phyloP scores from a whole-genome alignment of 2,329 filamentous ascomycete species.

The Berkeleyomyces rouxiae region DNA sequence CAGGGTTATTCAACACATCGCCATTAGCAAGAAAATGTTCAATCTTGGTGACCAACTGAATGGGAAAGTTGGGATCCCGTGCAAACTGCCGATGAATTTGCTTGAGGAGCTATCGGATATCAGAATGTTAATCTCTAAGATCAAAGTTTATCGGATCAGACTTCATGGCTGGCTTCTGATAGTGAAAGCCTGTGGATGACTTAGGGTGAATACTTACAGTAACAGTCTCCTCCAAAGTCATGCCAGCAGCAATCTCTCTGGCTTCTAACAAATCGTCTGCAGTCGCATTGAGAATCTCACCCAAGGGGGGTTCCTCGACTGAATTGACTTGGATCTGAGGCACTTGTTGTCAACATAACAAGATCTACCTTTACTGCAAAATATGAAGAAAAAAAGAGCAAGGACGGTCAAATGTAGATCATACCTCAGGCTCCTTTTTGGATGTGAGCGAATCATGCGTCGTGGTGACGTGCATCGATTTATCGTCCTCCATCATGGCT shows the following conservation, averaged over 20 bases:
- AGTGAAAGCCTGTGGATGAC: too few species aligned
- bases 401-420: background rate
- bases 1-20: slow-evolving; percentile 23
- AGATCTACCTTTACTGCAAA: background rate
- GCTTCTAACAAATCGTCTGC: slow-evolving; percentile 30
- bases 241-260: slow-evolving; percentile 22
- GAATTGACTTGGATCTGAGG: slow-evolving; percentile 4
- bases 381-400: too few species aligned
- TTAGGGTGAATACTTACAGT: slow-evolving; percentile 15
- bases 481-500: background rate
- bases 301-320: background rate
- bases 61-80: slow-evolving; percentile 25
- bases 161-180: too few species aligned
- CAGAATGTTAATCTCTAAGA: too few species aligned
- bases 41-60: slow-evolving; percentile 22
- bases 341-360: background rate
- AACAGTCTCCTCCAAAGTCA: slow-evolving; percentile 22
- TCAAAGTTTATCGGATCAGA: too few species aligned
- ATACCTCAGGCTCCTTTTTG: slow-evolving; percentile 1
- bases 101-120: slow-evolving; percentile 20
- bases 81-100: slow-evolving; percentile 22
- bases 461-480: background rate
- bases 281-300: slow-evolving; percentile 22
- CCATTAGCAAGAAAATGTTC: slow-evolving; percentile 20
- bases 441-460: background rate